phyloP scores from a whole-genome alignment of 2,329 filamentous ascomycete species.

The Aspergillus novofumigatus region DNA sequence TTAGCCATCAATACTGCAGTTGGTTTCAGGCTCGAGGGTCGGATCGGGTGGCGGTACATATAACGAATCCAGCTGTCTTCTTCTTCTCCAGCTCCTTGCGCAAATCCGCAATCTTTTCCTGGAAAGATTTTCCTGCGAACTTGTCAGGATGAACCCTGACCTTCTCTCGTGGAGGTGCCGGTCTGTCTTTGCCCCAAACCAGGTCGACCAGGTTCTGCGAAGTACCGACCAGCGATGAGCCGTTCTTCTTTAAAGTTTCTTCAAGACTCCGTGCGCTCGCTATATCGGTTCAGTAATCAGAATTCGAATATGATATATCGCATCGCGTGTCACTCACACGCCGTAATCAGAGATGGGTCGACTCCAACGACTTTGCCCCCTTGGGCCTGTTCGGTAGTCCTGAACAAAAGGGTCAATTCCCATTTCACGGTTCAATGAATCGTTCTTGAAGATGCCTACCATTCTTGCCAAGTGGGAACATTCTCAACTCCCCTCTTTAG shows the following conservation, averaged over 20 bases:
- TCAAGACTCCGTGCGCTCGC: constrained; percentile 69
- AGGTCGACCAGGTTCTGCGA: constrained; percentile 82
- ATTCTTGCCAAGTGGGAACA: constrained; percentile 96
- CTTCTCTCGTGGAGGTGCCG: constrained; percentile 68
- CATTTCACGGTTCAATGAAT: not conserved
- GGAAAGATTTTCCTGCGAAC: constrained; percentile 76
- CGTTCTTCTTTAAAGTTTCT: constrained; percentile 83
- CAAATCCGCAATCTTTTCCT: constrained; percentile 77
- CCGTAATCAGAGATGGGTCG: constrained; percentile 82
- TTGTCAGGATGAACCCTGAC: constrained; percentile 67
- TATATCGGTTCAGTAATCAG: constrained; percentile 19
- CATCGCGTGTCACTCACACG: constrained; percentile 38
- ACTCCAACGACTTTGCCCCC: constrained; percentile 86
- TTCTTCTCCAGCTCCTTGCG: constrained; percentile 90
- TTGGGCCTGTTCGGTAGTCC: constrained; percentile 73
- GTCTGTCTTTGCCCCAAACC: constrained; percentile 76
- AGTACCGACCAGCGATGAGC: constrained; percentile 69
- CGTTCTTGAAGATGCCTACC: constrained; percentile 49
- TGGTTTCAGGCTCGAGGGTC: not conserved
- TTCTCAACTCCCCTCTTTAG: constrained; percentile 91
- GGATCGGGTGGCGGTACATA: constrained; percentile 49
- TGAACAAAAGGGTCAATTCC: constrained; percentile 24
- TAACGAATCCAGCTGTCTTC: constrained; percentile 78
- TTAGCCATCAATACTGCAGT: constrained; percentile 8
- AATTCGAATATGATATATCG: not conserved